Evolutionary conservation across 2,329 filamentous ascomycete species (phyloP), one percentile per base, ranked within the genome.

Genomic region (Talaromyces sp.): DNA sequence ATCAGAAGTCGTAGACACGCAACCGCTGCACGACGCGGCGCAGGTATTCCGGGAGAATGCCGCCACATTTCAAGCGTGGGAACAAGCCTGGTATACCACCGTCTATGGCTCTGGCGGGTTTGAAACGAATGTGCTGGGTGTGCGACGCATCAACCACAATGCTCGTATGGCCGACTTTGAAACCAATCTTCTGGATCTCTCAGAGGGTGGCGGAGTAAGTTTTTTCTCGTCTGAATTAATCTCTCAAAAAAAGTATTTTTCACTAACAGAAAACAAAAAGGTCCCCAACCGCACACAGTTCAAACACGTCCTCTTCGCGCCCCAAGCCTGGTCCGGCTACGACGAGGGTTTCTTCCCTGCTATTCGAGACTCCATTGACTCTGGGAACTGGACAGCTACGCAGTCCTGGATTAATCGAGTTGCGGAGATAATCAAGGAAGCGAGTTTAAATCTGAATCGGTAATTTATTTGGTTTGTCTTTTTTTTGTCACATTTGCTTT

Each of bases 301-400:
- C 81, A 96, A 95, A 74, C 94, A 97, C 75, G 83, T 95, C 69
- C 78, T 99, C 60, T 96, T 92, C 71, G 93, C 90, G 1, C 94
- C 94, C 0, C 85, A 91, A 69, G 79, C 85, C 2, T 92, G 91
- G 88, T 87, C 87, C 35, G 85, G 83, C 41, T 84, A 88, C 65
- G 83, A 88, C 32, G 83, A 84, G 59, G 83, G 84, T 0, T 85
- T 85, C 63, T 95, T 95, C 76, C 93, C 93, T 0, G 88, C 88
- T n/a, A 89, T 97, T 59, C 83, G 91, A 60, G 92, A 97, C 69
- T 87, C 88, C 9, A 80, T 97, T 46, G 85, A 89, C 63, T 83
- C 80, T 3, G 83, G 84, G 27, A 85, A 96, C 67, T 92, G 88
- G 89, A 79, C 76, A 1, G 73, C 84, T 12, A 89, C 89, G 3